Evolutionary conservation across 495 filamentous ascomycete species (phyloP).

Genomic region (Hypoxylon crocopeplum): DNA sequence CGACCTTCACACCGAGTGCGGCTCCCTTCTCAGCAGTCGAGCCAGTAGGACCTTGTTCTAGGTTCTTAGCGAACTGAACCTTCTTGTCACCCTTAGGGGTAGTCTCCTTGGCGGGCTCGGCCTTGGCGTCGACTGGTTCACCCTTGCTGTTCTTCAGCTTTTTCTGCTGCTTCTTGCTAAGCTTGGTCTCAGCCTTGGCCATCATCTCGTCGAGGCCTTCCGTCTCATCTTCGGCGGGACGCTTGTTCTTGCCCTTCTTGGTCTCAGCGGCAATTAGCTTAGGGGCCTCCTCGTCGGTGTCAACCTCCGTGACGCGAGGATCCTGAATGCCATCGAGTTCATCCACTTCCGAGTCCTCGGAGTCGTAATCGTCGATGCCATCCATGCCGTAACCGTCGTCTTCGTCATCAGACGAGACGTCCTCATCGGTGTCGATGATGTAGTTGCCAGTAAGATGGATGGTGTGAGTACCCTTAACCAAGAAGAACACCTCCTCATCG

Average conservation of each 20-base stretch:
- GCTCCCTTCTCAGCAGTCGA: conserved; percentile 56
- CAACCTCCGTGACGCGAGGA: conserved; percentile 84
- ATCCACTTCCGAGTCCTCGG: conserved; percentile 73
- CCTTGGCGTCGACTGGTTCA: conserved; percentile 69
- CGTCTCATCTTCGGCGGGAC: conserved; percentile 71
- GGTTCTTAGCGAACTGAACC: conserved; percentile 97
- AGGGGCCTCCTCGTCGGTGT: conserved; percentile 79
- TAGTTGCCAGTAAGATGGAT: conserved; percentile 97
- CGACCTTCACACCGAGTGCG: conserved; percentile 71
- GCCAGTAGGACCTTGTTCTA: conserved; percentile 92
- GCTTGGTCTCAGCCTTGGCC: conserved; percentile 67
- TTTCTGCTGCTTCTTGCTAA: conserved; percentile 97
- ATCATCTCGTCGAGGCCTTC: conserved; percentile 79
- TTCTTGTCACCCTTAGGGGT: conserved; percentile 81
- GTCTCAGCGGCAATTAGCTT: conserved; percentile 68
- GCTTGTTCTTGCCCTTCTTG: conserved; percentile 88
- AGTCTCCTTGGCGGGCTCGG: conserved; percentile 56
- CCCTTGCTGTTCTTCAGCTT: conserved; percentile 99
- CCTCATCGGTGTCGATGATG: conserved; percentile 63
- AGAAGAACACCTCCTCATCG: conserved; percentile 88
- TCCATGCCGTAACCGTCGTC: conserved; percentile 74
- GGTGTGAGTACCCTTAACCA: conserved; percentile 85
- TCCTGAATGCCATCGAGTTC: conserved; percentile 85
- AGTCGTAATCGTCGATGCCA: conserved; percentile 62
- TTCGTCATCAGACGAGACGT: conserved; percentile 64